Conservation (phyloP, 1,139 yeast genomes). For the Sugiyamaella pinicola region DNA sequence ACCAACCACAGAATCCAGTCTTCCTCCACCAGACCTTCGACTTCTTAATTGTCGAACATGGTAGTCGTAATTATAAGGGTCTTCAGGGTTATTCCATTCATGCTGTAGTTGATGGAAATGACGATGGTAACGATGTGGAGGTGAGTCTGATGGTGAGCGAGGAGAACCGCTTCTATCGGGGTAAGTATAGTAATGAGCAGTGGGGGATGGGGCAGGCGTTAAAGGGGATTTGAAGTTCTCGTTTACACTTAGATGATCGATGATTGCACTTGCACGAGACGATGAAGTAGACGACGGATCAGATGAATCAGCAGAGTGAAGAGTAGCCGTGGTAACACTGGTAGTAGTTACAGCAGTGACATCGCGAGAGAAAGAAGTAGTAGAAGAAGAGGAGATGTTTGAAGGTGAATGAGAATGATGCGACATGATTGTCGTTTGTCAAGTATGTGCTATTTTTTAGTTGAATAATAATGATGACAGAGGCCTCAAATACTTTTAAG, state of each 20-base stretch:
- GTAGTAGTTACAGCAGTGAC: too few relatives aligned
- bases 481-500: too few relatives aligned
- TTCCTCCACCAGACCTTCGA: constrained; percentile 15
- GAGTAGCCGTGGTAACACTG: neutral
- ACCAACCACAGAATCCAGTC: constrained; percentile 12
- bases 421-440: too few relatives aligned
- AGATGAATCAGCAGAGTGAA: neutral
- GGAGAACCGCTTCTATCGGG: constrained; percentile 6
- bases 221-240: constrained; percentile 28
- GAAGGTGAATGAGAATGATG: too few relatives aligned
- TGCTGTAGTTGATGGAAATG: constrained; percentile 17
- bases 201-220: constrained; percentile 40
- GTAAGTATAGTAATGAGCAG: constrained; percentile 25
- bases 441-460: too few relatives aligned
- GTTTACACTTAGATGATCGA: constrained; percentile 1
- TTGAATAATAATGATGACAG: too few relatives aligned
- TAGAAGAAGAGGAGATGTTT: too few relatives aligned
- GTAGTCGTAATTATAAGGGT: constrained; percentile 13
- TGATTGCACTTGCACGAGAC: neutral
- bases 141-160: neutral
- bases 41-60: constrained; percentile 18
- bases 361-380: too few relatives aligned
- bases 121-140: constrained; percentile 2
- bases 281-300: neutral
- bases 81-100: constrained; percentile 12